Evolutionary conservation across 2,329 filamentous ascomycete genomes (phyloP), one percentile per base, ranked within the genome.

Genomic region (Neopestalotiopsis rosae): DNA sequence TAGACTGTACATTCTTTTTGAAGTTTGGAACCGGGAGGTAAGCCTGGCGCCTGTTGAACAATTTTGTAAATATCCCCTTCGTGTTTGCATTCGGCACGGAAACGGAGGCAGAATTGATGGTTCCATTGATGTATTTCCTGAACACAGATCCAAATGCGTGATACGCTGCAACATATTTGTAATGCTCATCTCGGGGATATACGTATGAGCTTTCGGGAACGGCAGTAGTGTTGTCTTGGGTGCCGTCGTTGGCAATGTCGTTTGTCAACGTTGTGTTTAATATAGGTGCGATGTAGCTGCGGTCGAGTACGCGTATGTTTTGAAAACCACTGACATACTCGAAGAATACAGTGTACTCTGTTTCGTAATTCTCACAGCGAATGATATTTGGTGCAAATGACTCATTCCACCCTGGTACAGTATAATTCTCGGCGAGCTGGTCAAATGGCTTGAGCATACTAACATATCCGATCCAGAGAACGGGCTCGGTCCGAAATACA

Each of bases 401-500:
- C 1, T 52, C 17, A 7, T 52, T 52, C 45, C 45, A 52, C 0
- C 45, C 17, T 1, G 45, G 45, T 0, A 2, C 17, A 5, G 45
- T 20, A 1, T 2, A 0, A 1, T 52, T 20, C 2, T 0, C 45
- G 7, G 45, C 4, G 4, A 52, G 3, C 1, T n/a, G 45, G 0
- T n/a, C 56, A 59, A 5, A 28, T 3, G 24, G 20, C 10, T 6
- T 20, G 0, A 32, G 24, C 56, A 4, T 2, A 13, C 10, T 32
- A n/a, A 20, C 10, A 63, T 81, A 79, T 5, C 80, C 81, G 28
- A 83, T 72, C 79, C 79, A 83, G 14, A 83, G 67, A 20, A 80
- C 70, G 0, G 81, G 81, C 68, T 83, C 81, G 1, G 78, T 79
- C n/a, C 77, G 71, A 61, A 83, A 78, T 4, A 76, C 78, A 1